Evolutionary conservation across 139 green algal genomes (phyloP), one percentile per base, ranked within the genome.

Genomic region (Diplosphaera chodatii): DNA sequence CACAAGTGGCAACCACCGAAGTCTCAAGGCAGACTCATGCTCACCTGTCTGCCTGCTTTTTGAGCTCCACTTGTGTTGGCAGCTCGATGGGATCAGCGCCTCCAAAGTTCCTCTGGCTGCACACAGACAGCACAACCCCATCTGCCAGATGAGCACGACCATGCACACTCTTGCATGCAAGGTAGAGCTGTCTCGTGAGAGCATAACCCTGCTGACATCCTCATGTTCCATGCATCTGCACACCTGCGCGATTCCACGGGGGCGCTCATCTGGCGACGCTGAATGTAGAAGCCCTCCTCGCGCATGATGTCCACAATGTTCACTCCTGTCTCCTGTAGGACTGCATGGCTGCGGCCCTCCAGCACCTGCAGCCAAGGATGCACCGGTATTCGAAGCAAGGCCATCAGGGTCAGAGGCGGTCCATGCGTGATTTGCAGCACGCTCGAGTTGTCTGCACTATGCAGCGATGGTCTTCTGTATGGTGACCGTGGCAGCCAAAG

Each of bases 241-340:
- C n/a, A n/a, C n/a, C n/a, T n/a, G 5, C 73, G 66, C 64, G 28
- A 55, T 59, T 70, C 64, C 28, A 84, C 41, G 31, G 71, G 71
- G 1, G 82, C 77, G 16, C 83, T 86, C 77, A 91, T 74, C 25
- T 33, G 64, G 3, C 87, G 73, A 29, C 72, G 31, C 5, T 31
- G 65, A 1, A 86, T 67, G 69, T 93, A 96, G 66, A 96, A 94
- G 18, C 88, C 90, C 74, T 92, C 78, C 64, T 92, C 82, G 71
- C 90, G 48, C 68, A 96, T 37, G 18, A 96, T 84, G 4, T 67
- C 31, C 0, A 77, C 69, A 63, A 97, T 71, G 65, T 93, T 77
- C 15, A 95, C 71, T n/a, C 85, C 84, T 0, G 77, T 81, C 76
- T 97, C 85, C 76, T 84, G 80, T 69, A 97, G 81, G 78, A 95